Base-by-base conservation (phyloP, 768 basidiomycete genomes). In the Panaeolus papilionaceus region DNA sequence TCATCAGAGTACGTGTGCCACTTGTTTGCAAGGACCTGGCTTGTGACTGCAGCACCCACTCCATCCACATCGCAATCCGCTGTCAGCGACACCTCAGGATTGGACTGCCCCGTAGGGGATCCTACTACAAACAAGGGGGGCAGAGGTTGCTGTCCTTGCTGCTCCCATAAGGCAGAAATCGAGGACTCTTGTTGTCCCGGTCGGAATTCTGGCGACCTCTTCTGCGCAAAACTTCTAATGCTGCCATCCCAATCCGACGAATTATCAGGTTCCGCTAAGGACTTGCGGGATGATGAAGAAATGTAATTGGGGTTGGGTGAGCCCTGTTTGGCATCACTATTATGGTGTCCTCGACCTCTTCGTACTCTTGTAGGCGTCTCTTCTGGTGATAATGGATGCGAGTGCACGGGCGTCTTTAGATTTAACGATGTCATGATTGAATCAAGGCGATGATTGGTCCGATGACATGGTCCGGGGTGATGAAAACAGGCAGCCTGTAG, bases 1-100 rank as follows among this genome's bases (percentile, higher is more conserved):
- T 92, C 87, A 75, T 95, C 92, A 2, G 92, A 88, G 71, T 88
- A 89, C 26, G 88, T 85, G 73, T 95, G 93, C 92, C 93, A 95
- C 74, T 82, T 85, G 9, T 88, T 91, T 2, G 84, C 80, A 18
- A 94, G 82, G 11, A 94, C 83, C 67, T 87, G 84, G 1, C 82
- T 75, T 0, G 81, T 78, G 12, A 82, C 69, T 2, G 72, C 49
- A 37, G 80, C 64, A 66, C 73, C 65, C 47, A 84, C 75, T 7
- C 79, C 72, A 11, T 79, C 74, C 5, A 75, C 66, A 38, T 84
- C 79, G 4, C 77, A 73, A 26, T 83, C 80, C 37, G 73, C 77
- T 10, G 81, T 76, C 3, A 79, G 68, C 23, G 78, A 44, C 26
- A 81, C 73, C 66, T 81, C 79, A 1, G 81, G 76, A 20, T 71